Conservation (phyloP, 768 basidiomycete genomes). For the Asterophora lycoperdoides region DNA sequence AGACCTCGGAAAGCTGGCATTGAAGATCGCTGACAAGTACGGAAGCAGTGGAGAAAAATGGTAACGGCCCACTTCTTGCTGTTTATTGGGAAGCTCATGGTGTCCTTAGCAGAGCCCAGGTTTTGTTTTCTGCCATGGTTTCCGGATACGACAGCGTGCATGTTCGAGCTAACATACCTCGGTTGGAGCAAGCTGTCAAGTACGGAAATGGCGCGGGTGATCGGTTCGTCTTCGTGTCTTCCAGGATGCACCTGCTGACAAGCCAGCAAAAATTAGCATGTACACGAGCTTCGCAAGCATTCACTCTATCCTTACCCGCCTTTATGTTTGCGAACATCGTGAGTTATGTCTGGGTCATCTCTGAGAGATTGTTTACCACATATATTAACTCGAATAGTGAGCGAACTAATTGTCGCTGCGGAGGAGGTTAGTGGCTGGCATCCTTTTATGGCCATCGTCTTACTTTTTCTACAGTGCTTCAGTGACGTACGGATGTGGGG, state of each 20-base stretch:
- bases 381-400: slow-evolving; percentile 35
- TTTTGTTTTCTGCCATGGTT: slow-evolving; percentile 58
- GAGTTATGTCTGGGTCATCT: slow-evolving; percentile 25
- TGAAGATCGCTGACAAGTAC: slow-evolving; percentile 62
- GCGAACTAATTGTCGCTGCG: slow-evolving; percentile 49
- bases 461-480: slow-evolving; percentile 37
- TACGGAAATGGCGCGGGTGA: slow-evolving; percentile 67
- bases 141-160: slow-evolving; percentile 67
- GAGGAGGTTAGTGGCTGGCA: slow-evolving; percentile 48
- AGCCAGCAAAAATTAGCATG: slow-evolving; percentile 33
- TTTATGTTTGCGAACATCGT: slow-evolving; percentile 63
- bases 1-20: slow-evolving; percentile 61
- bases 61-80: slow-evolving; percentile 27
- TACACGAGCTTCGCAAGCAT: slow-evolving; percentile 60
- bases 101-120: slow-evolving; percentile 49
- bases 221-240: slow-evolving; percentile 34
- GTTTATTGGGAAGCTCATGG: slow-evolving; percentile 1
- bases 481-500: slow-evolving; percentile 54
- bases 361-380: not conserved
- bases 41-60: slow-evolving; percentile 67
- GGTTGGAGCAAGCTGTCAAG: slow-evolving; percentile 59
- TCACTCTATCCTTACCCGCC: slow-evolving; percentile 47
- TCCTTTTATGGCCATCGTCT: not conserved
- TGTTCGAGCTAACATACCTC: slow-evolving; percentile 55
- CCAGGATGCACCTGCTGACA: not conserved